Evolutionary conservation across 345 rosid genomes (phyloP).

Genomic region (Hibiscus trionum): DNA sequence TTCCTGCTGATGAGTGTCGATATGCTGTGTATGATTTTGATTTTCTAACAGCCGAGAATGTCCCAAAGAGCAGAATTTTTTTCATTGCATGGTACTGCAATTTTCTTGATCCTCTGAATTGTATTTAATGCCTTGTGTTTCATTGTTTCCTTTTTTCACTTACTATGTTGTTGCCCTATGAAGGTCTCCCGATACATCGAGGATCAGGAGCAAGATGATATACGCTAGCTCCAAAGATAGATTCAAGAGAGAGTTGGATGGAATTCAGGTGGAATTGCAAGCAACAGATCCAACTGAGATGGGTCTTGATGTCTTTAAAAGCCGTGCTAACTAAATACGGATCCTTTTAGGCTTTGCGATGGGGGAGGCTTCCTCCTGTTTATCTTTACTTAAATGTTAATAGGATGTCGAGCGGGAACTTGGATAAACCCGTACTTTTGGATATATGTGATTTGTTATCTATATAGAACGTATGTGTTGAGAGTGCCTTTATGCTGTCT

Average conservation of each 20-base stretch:
- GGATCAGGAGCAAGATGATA: conserved; percentile 60
- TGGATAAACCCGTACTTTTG: conserved; percentile 20
- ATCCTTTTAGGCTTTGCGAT: not conserved
- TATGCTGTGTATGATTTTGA: conserved; percentile 59
- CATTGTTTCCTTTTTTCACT: not conserved
- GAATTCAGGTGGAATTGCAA: conserved; percentile 5
- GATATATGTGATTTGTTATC: conserved; percentile 26
- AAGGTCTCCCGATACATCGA: conserved; percentile 52
- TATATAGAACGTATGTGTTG: conserved; percentile 28
- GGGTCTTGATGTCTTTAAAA: conserved; percentile 8
- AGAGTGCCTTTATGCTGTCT: conserved; percentile 22
- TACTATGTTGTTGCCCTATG: not conserved
- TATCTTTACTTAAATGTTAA: conserved; percentile 19
- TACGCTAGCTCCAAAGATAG: conserved; percentile 55
- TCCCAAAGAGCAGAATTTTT: conserved; percentile 53
- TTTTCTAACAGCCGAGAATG: conserved; percentile 43
- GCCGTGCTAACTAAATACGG: conserved; percentile 38
- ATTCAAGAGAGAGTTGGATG: conserved; percentile 1
- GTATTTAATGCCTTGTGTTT: not conserved
- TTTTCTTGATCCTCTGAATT: not conserved
- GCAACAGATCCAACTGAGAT: conserved; percentile 3
- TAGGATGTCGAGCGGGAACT: conserved; percentile 26
- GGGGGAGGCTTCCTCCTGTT: conserved; percentile 4
- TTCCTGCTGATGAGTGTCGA: conserved; percentile 60
- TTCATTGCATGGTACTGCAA: conserved; percentile 43